Conservation (phyloP, 345 rosid species). For the Citrus mangshanensis region DNA sequence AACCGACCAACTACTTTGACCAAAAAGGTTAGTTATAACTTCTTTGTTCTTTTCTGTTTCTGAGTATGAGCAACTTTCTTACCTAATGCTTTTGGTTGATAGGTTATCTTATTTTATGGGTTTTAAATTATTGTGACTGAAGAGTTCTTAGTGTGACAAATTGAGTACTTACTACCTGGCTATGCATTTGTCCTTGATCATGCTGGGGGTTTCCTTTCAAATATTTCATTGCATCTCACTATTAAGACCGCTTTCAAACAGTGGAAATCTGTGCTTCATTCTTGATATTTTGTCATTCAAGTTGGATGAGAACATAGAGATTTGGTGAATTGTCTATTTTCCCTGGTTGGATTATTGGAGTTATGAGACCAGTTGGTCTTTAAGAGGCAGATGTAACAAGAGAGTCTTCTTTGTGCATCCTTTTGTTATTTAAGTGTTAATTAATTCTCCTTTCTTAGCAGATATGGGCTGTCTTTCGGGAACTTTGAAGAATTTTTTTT, state of each 20-base stretch:
- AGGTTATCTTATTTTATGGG: neutral
- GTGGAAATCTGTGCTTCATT: neutral
- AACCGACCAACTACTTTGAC: slow-evolving; percentile 30
- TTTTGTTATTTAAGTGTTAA: neutral
- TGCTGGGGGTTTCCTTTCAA: neutral
- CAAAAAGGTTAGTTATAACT: slow-evolving; percentile 54
- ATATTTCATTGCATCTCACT: neutral
- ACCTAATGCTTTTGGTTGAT: neutral
- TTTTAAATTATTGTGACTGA: neutral
- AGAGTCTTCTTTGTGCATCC: neutral
- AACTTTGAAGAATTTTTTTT: neutral
- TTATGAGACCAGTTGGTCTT: neutral
- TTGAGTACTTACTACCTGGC: neutral
- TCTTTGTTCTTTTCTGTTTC: neutral
- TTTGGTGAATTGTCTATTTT: neutral
- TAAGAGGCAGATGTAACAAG: neutral
- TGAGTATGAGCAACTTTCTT: neutral
- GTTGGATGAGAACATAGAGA: neutral
- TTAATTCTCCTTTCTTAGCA: neutral
- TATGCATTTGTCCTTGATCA: neutral
- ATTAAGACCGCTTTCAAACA: neutral
- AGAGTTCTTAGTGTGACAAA: neutral
- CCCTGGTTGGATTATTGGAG: neutral
- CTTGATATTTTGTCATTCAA: neutral
- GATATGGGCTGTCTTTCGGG: neutral